Conservation (phyloP, 495 filamentous ascomycete species). For the Aspergillus indologenus region DNA sequence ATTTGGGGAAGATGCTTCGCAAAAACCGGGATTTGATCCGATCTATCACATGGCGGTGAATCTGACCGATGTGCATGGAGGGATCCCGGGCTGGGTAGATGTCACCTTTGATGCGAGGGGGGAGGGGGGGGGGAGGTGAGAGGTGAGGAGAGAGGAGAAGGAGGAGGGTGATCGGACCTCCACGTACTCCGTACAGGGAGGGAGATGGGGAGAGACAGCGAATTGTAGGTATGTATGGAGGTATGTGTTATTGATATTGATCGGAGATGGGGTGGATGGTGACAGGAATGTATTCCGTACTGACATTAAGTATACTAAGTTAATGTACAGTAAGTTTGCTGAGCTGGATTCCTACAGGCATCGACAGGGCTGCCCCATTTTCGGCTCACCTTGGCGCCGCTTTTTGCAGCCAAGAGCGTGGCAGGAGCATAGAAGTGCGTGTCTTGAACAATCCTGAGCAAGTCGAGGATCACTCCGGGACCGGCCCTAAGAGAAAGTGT, state of each 20-base stretch:
- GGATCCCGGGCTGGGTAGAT: constrained; percentile 8
- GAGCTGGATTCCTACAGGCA: too few species aligned
- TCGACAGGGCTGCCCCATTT: too few species aligned
- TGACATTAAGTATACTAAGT: not conserved
- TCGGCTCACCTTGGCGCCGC: not conserved
- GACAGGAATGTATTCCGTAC: not conserved
- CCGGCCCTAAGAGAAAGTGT: too few species aligned
- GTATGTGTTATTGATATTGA: not conserved
- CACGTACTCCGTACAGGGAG: too few species aligned
- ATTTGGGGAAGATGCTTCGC: too few species aligned
- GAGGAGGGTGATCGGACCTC: not conserved
- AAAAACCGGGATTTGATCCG: constrained; percentile 16
- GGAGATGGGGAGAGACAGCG: not conserved
- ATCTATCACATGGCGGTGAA: constrained; percentile 26
- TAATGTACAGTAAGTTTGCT: too few species aligned
- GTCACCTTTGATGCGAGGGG: constrained; percentile 14
- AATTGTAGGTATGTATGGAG: not conserved
- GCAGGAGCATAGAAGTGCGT: too few species aligned
- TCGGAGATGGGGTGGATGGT: not conserved
- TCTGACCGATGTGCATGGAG: constrained; percentile 13
- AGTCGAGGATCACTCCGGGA: too few species aligned
- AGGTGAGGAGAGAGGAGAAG: too few species aligned
- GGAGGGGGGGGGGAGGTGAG: too few species aligned
- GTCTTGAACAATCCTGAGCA: too few species aligned
- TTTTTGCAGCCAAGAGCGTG: too few species aligned